Evolutionary conservation across 2,329 filamentous ascomycete genomes (phyloP).

Genomic region (Clonostachys chloroleuca): DNA sequence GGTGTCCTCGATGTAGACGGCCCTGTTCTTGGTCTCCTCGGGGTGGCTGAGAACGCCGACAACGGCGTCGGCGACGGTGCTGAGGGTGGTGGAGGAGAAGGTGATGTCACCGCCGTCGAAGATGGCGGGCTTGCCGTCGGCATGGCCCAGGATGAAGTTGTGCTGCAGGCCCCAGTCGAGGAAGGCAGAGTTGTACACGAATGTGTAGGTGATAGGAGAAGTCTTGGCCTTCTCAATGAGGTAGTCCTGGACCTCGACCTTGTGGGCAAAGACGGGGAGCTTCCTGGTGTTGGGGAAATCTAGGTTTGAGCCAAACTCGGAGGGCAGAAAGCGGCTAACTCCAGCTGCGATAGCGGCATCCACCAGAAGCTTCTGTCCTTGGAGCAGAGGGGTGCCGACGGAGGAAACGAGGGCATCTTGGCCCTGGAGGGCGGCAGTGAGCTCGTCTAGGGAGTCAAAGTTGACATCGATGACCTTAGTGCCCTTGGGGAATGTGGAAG

Average conservation of each 20-base stretch:
- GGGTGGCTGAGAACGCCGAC: slow-evolving; percentile 41
- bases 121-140: slow-evolving; percentile 30
- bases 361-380: slow-evolving; percentile 36
- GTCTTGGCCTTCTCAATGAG: slow-evolving; percentile 29
- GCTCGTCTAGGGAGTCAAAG: slow-evolving; percentile 33
- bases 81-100: slow-evolving; percentile 43
- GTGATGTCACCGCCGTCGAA: slow-evolving; percentile 43
- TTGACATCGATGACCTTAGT: slow-evolving; percentile 24
- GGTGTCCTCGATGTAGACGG: slow-evolving; percentile 36
- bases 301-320: slow-evolving; percentile 44
- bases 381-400: slow-evolving; percentile 29
- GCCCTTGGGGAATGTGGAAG: slow-evolving; percentile 21
- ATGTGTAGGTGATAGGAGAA: slow-evolving; percentile 47
- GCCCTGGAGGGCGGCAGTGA: slow-evolving; percentile 36
- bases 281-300: slow-evolving; percentile 20
- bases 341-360: slow-evolving; percentile 55
- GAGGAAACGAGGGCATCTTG: slow-evolving; percentile 49
- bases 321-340: slow-evolving; percentile 57
- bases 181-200: slow-evolving; percentile 48
- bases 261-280: slow-evolving; percentile 47
- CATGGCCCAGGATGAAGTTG: slow-evolving; percentile 18
- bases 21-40: slow-evolving; percentile 46
- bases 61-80: slow-evolving; percentile 40
- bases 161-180: slow-evolving; percentile 49
- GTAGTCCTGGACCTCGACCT: slow-evolving; percentile 34